A percentile compares a stretch with the other conserved stretches of the same genome.
phyloP scores from a whole-genome alignment of 169 alveolate species.

The Babesia gibsoni region DNA sequence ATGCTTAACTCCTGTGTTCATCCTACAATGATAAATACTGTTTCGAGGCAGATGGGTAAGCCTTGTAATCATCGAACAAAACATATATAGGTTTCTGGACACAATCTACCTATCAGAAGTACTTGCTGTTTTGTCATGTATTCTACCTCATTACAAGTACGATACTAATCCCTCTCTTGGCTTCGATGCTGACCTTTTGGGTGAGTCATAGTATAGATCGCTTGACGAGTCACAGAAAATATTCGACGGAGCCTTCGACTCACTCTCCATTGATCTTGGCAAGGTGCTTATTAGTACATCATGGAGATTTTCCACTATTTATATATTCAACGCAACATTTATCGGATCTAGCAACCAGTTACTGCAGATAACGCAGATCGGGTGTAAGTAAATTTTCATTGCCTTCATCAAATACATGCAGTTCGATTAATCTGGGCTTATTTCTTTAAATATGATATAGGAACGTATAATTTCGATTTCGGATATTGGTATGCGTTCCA shows the following conservation, averaged over 20 bases:
- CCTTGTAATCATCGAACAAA: too few species aligned
- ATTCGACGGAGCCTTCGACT: conserved; percentile 54
- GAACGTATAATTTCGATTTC: conserved; percentile 68
- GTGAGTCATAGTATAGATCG: neutral
- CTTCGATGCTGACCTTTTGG: conserved; percentile 67
- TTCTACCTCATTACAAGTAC: conserved; percentile 58
- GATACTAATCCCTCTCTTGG: conserved; percentile 59
- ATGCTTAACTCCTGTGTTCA: conserved; percentile 58
- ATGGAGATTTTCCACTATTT: conserved; percentile 61
- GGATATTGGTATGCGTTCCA: conserved; percentile 81
- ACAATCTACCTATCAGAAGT: conserved; percentile 53
- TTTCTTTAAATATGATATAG: conserved; percentile 51
- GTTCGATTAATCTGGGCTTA: conserved; percentile 12
- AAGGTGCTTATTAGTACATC: conserved; percentile 52
- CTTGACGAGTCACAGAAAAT: conserved; percentile 25
- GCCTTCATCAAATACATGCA: neutral
- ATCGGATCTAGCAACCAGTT: conserved; percentile 58
- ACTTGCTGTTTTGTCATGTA: conserved; percentile 56
- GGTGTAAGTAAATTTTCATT: conserved; percentile 1
- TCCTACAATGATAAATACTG: conserved; percentile 44
- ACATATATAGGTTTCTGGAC: conserved; percentile 53
- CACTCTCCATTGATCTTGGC: conserved; percentile 57
- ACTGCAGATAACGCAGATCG: conserved; percentile 52
- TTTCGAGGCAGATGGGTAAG: conserved; percentile 51
- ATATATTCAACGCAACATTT: conserved; percentile 58